A percentile compares a stretch with the other conserved stretches of the same genome.
These are phyloP conservation scores for Physaria fendleri DNA, from an alignment of 345 rosid species.

Conservation along the genomic window DNA sequence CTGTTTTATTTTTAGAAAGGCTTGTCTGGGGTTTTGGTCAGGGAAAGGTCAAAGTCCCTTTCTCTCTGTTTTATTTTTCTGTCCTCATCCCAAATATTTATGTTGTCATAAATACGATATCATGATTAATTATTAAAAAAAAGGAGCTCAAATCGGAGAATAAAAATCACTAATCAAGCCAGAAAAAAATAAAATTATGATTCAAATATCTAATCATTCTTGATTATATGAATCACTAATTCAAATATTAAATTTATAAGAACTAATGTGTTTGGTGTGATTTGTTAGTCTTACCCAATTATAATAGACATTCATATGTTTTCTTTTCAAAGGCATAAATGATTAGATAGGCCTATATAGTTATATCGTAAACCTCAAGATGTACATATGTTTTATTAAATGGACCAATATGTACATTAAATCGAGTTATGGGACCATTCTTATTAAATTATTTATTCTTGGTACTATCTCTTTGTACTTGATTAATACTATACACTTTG, in stretches of 20 bases:
- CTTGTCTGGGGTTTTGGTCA: conserved; percentile 28
- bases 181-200: no score
- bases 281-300: not conserved
- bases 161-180: no score
- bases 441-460: conserved; percentile 22
- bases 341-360: conserved; percentile 10
- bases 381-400: conserved; percentile 6
- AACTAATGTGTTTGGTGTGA: conserved; percentile 9
- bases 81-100: conserved; percentile 5
- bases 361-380: conserved; percentile 15
- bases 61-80: not conserved
- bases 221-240: no score
- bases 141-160: not conserved
- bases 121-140: not conserved
- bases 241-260: no score
- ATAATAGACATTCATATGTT: not conserved
- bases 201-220: no score
- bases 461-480: conserved; percentile 23
- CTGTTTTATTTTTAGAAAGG: not conserved
- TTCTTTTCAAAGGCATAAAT: conserved; percentile 12
- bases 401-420: conserved; percentile 3
- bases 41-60: conserved; percentile 30
- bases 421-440: conserved; percentile 22
- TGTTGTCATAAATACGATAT: conserved; percentile 23
- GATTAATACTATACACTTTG: conserved; percentile 14